These are phyloP conservation scores for Elsinoe necatrix DNA, from an alignment of 2,329 filamentous ascomycete genomes.

Conservation along the genomic window DNA sequence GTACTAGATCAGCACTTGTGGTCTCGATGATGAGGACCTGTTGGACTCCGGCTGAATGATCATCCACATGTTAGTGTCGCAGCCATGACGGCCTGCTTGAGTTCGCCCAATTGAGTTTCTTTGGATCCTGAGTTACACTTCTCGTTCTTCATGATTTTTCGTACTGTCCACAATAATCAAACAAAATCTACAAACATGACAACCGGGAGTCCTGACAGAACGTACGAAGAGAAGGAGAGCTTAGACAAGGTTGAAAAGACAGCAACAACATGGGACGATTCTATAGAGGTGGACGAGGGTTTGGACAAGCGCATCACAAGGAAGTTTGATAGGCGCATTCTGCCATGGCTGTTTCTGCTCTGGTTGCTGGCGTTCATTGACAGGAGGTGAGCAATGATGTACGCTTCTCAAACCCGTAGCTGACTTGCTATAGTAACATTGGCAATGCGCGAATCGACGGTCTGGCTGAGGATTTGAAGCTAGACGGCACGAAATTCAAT, in stretches of 20 bases:
- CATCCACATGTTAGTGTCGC: neutral
- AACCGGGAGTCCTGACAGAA: neutral
- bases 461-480: slow-evolving; percentile 32
- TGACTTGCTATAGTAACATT: slow-evolving; percentile 25
- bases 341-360: slow-evolving; percentile 40
- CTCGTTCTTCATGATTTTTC: neutral
- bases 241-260: slow-evolving; percentile 18
- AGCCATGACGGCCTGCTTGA: neutral
- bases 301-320: slow-evolving; percentile 32
- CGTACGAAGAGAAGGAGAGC: slow-evolving; percentile 15
- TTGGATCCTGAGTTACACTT: neutral
- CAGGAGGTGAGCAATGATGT: slow-evolving; percentile 22
- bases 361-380: slow-evolving; percentile 44
- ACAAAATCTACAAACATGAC: neutral
- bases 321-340: slow-evolving; percentile 36
- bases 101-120: neutral
- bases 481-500: slow-evolving; percentile 36
- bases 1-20: neutral
- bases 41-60: neutral
- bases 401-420: neutral
- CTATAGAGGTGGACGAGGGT: slow-evolving; percentile 14
- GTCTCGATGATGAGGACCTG: neutral
- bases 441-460: slow-evolving; percentile 39
- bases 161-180: neutral
- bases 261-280: slow-evolving; percentile 19